These are phyloP conservation scores for Pseudogymnoascus sp. DNA, from an alignment of 2,329 filamentous ascomycete genomes.

Conservation along the genomic window DNA sequence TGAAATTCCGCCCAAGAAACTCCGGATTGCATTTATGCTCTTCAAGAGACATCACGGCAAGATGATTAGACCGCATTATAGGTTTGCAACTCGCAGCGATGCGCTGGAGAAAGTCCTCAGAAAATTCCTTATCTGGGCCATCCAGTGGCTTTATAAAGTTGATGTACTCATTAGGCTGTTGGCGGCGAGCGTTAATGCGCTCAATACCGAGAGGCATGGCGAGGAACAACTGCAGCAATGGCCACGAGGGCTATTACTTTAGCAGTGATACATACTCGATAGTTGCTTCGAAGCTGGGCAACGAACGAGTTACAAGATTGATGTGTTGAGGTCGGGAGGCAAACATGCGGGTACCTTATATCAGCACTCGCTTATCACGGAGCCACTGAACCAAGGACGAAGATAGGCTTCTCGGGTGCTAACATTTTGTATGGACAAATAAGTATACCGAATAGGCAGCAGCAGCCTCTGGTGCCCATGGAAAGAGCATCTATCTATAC, in stretches of 20 bases:
- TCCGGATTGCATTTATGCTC: constrained; percentile 75
- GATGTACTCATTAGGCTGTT: constrained; percentile 68
- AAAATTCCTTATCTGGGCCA: constrained; percentile 51
- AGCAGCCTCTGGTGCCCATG: not conserved
- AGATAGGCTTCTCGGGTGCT: not conserved
- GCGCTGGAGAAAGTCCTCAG: constrained; percentile 64
- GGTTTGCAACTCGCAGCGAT: constrained; percentile 74
- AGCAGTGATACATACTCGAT: not conserved
- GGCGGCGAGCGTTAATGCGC: constrained; percentile 65
- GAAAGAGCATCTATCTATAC: not conserved
- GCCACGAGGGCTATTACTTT: not conserved
- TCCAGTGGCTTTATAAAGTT: constrained; percentile 77
- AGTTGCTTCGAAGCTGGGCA: not conserved
- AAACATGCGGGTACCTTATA: constrained; percentile 1
- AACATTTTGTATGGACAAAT: not conserved
- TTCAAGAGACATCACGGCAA: constrained; percentile 63
- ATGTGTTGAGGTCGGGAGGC: not conserved
- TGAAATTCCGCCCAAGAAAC: constrained; percentile 89
- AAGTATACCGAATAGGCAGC: not conserved
- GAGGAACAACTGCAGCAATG: not conserved
- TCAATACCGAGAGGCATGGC: constrained; percentile 70
- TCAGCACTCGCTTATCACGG: constrained; percentile 5
- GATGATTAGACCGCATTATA: constrained; percentile 57
- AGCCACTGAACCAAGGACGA: not conserved
- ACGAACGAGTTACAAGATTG: not conserved